These are phyloP conservation scores for Santalum album DNA, from an alignment of 164 flowering plant species.

Conservation along the genomic window DNA sequence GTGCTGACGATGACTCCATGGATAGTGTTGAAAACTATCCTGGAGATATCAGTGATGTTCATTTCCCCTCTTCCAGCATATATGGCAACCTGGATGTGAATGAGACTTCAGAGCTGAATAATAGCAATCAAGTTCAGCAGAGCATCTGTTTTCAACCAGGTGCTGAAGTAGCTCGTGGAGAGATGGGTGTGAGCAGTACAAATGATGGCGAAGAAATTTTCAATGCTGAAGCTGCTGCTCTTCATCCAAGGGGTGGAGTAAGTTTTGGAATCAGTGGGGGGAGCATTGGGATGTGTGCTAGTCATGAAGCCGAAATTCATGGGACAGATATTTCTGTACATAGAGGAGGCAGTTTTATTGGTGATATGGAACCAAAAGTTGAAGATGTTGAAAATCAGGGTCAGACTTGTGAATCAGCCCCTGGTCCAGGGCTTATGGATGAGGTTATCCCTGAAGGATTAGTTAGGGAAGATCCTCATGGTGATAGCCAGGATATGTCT, in stretches of 20 bases:
- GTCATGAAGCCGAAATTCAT: constrained; percentile 98
- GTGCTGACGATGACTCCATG: constrained; percentile 72
- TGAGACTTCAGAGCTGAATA: constrained; percentile 81
- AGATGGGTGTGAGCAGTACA: constrained; percentile 82
- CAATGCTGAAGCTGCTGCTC: constrained; percentile 68
- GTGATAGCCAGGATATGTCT: constrained; percentile 88
- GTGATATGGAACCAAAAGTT: constrained; percentile 74
- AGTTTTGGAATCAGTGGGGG: constrained; percentile 96
- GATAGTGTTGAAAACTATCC: constrained; percentile 98
- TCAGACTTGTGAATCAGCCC: constrained; percentile 84
- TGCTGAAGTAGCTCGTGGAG: constrained; percentile 50
- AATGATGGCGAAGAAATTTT: constrained; percentile 81
- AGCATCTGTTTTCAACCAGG: constrained; percentile 69
- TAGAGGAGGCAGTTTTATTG: constrained; percentile 64
- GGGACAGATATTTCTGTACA: constrained; percentile 71
- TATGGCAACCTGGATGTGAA: constrained; percentile 48
- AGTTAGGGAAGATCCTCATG: constrained; percentile 68
- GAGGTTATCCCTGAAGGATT: constrained; percentile 73
- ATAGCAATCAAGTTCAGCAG: constrained; percentile 91
- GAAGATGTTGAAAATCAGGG: constrained; percentile 90
- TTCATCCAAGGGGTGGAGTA: constrained; percentile 58
- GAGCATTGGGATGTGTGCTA: constrained; percentile 98
- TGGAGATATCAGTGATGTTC: constrained; percentile 68
- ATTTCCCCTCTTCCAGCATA: constrained; percentile 55
- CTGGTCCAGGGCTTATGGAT: constrained; percentile 77